A percentile compares a stretch with the other conserved stretches of the same genome.
Conservation (phyloP, 1,139 yeast genomes). For the Eremothecium coryli region DNA sequence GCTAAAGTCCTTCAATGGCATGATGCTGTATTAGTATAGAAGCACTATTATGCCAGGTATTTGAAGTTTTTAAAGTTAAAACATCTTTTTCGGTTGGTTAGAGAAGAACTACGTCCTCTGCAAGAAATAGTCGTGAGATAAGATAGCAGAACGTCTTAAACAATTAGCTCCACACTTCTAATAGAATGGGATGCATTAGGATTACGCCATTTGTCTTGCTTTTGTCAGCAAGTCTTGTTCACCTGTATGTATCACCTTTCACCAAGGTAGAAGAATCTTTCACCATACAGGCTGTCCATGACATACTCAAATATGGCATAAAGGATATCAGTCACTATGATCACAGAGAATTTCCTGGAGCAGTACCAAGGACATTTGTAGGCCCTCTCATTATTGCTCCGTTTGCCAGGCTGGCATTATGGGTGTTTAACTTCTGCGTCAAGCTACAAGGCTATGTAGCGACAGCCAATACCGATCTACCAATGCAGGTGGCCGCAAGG, state of each 20-base stretch:
- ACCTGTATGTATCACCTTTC: conserved; percentile 57
- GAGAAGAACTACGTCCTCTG: too few species aligned
- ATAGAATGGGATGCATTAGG: too few species aligned
- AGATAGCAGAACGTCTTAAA: too few species aligned
- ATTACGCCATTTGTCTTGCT: too few species aligned
- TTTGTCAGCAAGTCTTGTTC: too few species aligned
- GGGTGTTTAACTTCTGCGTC: conserved; percentile 3
- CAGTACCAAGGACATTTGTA: conserved; percentile 75
- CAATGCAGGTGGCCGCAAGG: conserved; percentile 44
- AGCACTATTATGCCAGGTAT: neutral
- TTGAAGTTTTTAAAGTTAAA: too few species aligned
- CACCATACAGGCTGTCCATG: conserved; percentile 84
- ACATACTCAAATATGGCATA: conserved; percentile 58
- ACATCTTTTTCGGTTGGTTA: too few species aligned
- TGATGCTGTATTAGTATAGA: neutral
- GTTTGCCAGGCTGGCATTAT: conserved; percentile 33
- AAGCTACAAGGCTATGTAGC: neutral
- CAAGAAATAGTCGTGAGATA: too few species aligned
- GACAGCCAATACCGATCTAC: conserved; percentile 29
- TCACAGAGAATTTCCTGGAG: conserved; percentile 76
- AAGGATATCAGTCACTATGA: conserved; percentile 47
- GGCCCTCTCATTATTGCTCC: conserved; percentile 57
- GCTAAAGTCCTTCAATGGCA: conserved; percentile 21
- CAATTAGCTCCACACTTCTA: too few species aligned
- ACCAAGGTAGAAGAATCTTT: conserved; percentile 95